phyloP scores from a whole-genome alignment of 495 filamentous ascomycete species.

The Xylaria sp. region DNA sequence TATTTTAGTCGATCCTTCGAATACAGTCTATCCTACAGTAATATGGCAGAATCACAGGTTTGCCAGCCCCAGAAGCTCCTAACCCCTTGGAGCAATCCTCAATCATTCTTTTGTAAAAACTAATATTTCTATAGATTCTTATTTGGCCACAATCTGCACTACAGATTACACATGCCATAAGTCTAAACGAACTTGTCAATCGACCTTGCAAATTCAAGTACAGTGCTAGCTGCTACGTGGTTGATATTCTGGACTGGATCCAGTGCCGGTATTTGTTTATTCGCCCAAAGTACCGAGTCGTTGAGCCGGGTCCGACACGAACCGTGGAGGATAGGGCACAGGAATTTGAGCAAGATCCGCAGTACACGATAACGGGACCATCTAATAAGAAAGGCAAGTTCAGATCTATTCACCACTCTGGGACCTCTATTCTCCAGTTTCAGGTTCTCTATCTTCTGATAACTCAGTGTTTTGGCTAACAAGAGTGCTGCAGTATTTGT shows the following conservation, averaged over 20 bases:
- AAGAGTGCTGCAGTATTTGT: conserved; percentile 21
- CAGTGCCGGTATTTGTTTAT: conserved; percentile 91
- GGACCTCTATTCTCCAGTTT: not conserved
- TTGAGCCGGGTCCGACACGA: not conserved
- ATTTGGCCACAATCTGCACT: conserved; percentile 74
- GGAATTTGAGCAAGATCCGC: conserved; percentile 33
- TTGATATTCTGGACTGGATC: conserved; percentile 84
- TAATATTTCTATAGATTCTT: not conserved
- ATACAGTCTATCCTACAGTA: conserved; percentile 66
- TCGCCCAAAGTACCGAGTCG: not conserved
- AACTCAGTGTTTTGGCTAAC: not conserved
- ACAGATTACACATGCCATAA: conserved; percentile 64
- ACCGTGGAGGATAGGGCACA: not conserved
- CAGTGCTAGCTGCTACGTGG: conserved; percentile 68
- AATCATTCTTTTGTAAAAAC: not conserved
- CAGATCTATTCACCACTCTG: not conserved
- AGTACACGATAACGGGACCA: conserved; percentile 18
- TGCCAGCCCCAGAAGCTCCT: not conserved
- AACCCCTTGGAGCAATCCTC: not conserved
- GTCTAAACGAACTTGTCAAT: conserved; percentile 90
- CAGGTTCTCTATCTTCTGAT: not conserved
- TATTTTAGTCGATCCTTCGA: conserved; percentile 71
- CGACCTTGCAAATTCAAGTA: conserved; percentile 66
- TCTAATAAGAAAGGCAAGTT: not conserved
- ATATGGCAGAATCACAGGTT: not conserved